A percentile compares a stretch with the other conserved stretches of the same genome.
Conservation (phyloP, 441 rosid species). For the Dalechampia spathulata region DNA sequence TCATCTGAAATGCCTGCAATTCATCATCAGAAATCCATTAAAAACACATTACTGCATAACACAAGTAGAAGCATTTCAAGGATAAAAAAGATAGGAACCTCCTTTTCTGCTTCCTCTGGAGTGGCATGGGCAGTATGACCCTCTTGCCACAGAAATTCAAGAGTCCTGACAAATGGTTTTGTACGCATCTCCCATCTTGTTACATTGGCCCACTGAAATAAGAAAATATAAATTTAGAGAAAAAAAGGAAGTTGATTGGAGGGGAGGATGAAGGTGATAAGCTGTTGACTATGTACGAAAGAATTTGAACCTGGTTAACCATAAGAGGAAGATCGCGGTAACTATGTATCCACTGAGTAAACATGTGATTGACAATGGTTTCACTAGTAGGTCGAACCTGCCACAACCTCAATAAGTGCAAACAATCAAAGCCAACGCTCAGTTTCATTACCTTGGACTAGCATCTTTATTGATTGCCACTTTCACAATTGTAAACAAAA, state of each 20-base stretch:
- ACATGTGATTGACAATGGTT: constrained; percentile 93
- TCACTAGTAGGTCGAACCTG: constrained; percentile 98
- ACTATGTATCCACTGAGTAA: constrained; percentile 94
- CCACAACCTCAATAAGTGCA: constrained; percentile 74
- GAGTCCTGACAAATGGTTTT: constrained; percentile 90
- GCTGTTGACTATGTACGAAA: not conserved
- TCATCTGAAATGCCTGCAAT: constrained; percentile 81
- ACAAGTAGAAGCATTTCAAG: not conserved
- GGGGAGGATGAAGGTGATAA: not conserved
- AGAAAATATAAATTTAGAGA: not conserved
- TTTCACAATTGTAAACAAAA: constrained; percentile 3
- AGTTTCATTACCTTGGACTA: constrained; percentile 26
- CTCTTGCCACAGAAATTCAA: constrained; percentile 96
- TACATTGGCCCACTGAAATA: constrained; percentile 82
- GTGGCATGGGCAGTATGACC: constrained; percentile 93
- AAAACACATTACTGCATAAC: constrained; percentile 10
- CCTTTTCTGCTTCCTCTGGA: constrained; percentile 84
- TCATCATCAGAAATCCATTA: constrained; percentile 27
- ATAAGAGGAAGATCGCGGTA: constrained; percentile 91
- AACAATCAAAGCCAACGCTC: constrained; percentile 67
- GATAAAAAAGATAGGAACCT: constrained; percentile 39
- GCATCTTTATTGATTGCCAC: not conserved
- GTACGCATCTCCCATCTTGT: constrained; percentile 97
- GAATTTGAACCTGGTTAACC: constrained; percentile 66
- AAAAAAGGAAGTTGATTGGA: not conserved